Conservation (phyloP, 768 basidiomycete genomes). For the Suillus variegatus region DNA sequence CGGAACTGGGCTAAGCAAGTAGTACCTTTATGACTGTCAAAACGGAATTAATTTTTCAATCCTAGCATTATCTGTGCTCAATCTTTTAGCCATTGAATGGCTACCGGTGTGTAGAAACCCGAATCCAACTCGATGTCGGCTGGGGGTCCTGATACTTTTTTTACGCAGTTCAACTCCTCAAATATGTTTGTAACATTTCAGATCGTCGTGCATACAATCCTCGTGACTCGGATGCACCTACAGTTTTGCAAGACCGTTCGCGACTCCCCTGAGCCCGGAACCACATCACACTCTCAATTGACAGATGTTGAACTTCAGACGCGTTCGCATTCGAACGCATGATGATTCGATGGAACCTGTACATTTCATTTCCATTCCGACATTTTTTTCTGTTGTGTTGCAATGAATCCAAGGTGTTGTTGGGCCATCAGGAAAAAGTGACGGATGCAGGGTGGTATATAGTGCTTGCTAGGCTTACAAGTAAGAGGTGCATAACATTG, state of each 20-base stretch:
- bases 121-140: background rate
- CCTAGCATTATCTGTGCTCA: background rate
- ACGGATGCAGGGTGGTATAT: background rate
- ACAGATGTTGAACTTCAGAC: background rate
- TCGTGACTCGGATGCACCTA: constrained; percentile 1
- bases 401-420: background rate
- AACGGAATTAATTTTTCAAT: background rate
- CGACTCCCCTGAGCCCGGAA: background rate
- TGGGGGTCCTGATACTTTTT: background rate
- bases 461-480: background rate
- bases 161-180: background rate
- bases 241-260: background rate
- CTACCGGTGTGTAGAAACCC: background rate
- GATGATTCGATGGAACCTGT: background rate
- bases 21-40: background rate
- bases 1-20: background rate
- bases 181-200: background rate
- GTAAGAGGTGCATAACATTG: background rate
- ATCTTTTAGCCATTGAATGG: background rate
- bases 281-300: background rate
- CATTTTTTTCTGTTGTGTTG: background rate
- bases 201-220: background rate
- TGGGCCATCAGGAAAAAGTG: background rate
- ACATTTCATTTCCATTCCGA: background rate
- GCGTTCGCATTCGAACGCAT: background rate